Percentiles rank a stretch among this genome's conserved stretches.
phyloP scores from a whole-genome alignment of 2,329 filamentous ascomycete species.

The Trichoderma simmonsii region DNA sequence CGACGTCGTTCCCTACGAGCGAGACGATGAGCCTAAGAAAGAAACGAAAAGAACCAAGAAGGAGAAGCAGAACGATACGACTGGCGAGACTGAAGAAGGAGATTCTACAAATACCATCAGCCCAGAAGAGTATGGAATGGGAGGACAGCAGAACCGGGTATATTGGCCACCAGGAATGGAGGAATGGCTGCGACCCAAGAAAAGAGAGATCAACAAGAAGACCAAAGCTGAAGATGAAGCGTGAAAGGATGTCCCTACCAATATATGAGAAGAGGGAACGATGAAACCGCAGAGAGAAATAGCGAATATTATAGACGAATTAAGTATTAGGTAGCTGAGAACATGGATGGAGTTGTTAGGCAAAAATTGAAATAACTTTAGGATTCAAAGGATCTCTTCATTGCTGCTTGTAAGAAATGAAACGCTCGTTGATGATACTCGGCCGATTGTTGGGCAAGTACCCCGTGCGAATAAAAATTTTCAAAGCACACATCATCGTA shows the following conservation, averaged over 20 bases:
- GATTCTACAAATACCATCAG: slow-evolving; percentile 46
- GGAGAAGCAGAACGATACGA: slow-evolving; percentile 37
- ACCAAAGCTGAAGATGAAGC: background rate
- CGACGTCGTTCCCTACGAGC: slow-evolving; percentile 72
- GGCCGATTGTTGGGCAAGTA: background rate
- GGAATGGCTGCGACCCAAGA: slow-evolving; percentile 81
- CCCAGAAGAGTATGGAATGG: slow-evolving; percentile 77
- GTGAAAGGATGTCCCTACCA: background rate
- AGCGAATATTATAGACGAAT: background rate
- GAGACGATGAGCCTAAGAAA: slow-evolving; percentile 67
- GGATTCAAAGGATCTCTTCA: background rate
- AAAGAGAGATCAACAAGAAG: slow-evolving; percentile 56
- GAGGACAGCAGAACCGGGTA: slow-evolving; percentile 74
- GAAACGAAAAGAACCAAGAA: slow-evolving; percentile 39
- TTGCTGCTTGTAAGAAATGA: background rate
- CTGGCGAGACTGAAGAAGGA: slow-evolving; percentile 29
- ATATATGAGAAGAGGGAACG: background rate
- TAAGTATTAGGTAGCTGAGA: background rate
- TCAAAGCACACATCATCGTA: background rate
- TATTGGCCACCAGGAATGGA: slow-evolving; percentile 92
- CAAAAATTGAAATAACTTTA: background rate
- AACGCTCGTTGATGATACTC: background rate
- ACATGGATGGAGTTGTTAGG: background rate
- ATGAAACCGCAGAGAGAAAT: background rate
- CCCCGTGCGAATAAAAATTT: background rate